Evolutionary conservation across 345 rosid species (phyloP), one percentile per base, ranked within the genome.

Genomic region (Populus ilicifolia): DNA sequence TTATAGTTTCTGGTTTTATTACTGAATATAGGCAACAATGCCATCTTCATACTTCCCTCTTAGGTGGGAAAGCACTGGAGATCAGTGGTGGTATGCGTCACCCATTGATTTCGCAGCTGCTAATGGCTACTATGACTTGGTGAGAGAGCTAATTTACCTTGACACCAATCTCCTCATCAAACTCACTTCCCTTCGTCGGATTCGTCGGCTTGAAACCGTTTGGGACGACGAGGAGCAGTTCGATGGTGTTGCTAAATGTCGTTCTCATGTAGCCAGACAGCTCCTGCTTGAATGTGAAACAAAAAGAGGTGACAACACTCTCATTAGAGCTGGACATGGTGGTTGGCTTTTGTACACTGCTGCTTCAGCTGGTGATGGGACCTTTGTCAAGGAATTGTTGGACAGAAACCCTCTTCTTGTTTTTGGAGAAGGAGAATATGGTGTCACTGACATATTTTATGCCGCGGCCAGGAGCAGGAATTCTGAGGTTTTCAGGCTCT

Each of bases 61-160:
- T 33, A 90, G 96, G 27, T 96, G 99, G 99, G 98, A 96, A 71
- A 96, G 99, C 85, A 96, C 98, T 6, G 98, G 98, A 25, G 98
- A 96, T 78, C 99, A 92, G 74, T 96, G 99, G 99, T 96, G 99
- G 99, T 96, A 88, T 74, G 99, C 93, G 21, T 90, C 96, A 7
- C 99, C 99, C 2, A 93, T 96, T 27, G 99, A 96, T 72, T 93
- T 92, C 74, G 99, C 97, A n/a, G 98, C 96, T 2, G 99, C 99
- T 0, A 92, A 96, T 66, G 99, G 99, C 56, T 87, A 89, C 50
- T 92, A 92, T 77, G 95, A 95, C 78, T 80, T 95, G 64, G 98
- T 95, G 8, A 77, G 82, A 38, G 97, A 96, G 87, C 96, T 96
- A 3, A 94, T 96, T 81, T 89, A 88, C 69, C 87, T 92, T 67